Evolutionary conservation across 306 rosid species (phyloP), one percentile per base, ranked within the genome.

Genomic region (Vigna reflexopilosa): DNA sequence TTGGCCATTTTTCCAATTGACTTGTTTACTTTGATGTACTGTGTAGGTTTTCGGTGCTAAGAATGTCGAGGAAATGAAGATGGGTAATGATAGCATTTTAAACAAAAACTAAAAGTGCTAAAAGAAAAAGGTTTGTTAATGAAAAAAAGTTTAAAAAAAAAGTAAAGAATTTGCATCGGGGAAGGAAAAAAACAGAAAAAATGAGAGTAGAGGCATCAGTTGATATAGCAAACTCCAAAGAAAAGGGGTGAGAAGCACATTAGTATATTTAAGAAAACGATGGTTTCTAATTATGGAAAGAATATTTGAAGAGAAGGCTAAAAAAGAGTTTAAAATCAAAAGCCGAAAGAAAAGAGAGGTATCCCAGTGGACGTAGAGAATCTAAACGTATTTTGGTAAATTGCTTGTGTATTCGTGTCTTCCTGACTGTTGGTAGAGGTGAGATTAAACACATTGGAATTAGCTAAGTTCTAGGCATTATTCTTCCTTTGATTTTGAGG

Each of bases 41-140:
- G 78, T 82, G 78, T 79, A 93, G 98, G 93, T 90, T 83, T 90
- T 78, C 85, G 87, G 81, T 65, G 94, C 97, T 26, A 89, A 83
- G 57, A 85, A 85, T 34, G 94, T 87, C 59, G 93, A 88, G 15
- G 71, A 30, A 32, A 92, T 94, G 93, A 92, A 88, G 81, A 89
- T 84, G 82, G 93, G 89, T 68, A 93, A 22, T 22, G 22, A 22
- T 22, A 22, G 22, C 22, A 22, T 17, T 17, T 17, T 17, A 87
- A 87, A 48, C 96, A 89, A 85, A 92, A 92, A 73, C 36, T 67
- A 42, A 83, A 83, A 85, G 86, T 90, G 22, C 83, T 83, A 24
- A 36, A 36, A 34, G 95, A 83, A 76, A 94, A 87, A 86, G 95
- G 97, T 52, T 70, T 92, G 63, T 82, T 89, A 57, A 84, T 86